Base-by-base conservation (phyloP, 768 basidiomycete species). In the Hirschioporus abietinus region DNA sequence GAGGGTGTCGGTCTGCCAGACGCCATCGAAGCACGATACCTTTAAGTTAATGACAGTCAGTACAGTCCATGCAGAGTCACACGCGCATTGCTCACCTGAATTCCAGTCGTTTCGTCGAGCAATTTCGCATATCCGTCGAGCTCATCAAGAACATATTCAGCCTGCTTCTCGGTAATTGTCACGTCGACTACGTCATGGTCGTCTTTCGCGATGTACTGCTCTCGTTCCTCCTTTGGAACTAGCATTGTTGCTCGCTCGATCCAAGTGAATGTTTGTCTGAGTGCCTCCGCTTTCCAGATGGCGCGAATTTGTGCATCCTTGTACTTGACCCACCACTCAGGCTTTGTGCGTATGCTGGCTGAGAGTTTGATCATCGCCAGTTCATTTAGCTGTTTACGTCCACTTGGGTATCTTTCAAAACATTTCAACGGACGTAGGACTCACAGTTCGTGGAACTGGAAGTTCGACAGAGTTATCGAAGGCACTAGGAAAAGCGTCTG, bases 1-100 rank as follows among this genome's bases (percentile, higher is more conserved):
- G 58, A 74, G 63, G 8, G 34, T 30, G 64, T 74, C 72, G 1
- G 71, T 72, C 27, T 71, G 64, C 67, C 64, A 71, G 66, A 73
- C 66, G 1, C 58, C 64, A 65, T 68, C 68, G 59, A 66, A 69
- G 66, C 66, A 69, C 2, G 66, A 68, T n/a, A 61, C 60, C 69
- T 72, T 64, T 8, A 30, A 30, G 30, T 30, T 8, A 30, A 30
- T 30, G 30, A 30, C 8, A 34, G 30, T 7, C 8, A 35, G 9
- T 25, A 20, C 30, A 30, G 30, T 30, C 8, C 30, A 30, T 8
- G 8, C 30, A 8, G 8, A 3, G 30, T 30, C 2, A 30, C 30
- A 30, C 2, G 30, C 2, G 30, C 30, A 2, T 8, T n/a, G 58
- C 65, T 0, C 4, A 66, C 65, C 65, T 66, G 57, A 15, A 71